Evolutionary conservation across 2,329 filamentous ascomycete species (phyloP).

Genomic region (Volutella citrinella): DNA sequence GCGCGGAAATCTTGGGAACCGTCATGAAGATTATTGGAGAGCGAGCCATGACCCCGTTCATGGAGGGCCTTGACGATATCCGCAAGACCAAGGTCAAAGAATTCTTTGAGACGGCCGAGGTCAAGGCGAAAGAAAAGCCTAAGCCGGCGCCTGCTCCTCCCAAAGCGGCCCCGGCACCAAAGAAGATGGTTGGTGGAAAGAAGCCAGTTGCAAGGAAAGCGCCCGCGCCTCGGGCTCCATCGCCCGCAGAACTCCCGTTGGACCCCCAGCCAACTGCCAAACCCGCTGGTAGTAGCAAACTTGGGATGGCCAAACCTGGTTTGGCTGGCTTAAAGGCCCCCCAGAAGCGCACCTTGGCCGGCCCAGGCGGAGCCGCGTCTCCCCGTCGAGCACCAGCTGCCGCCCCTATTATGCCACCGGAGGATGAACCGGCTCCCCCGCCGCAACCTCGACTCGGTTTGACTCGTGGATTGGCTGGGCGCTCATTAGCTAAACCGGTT

Average conservation of each 20-base stretch:
- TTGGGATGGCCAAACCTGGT: slow-evolving; percentile 53
- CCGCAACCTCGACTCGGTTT: slow-evolving; percentile 62
- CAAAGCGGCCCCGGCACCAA: slow-evolving; percentile 47
- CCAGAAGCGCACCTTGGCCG: slow-evolving; percentile 51
- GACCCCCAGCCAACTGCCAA: slow-evolving; percentile 58
- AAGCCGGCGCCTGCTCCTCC: slow-evolving; percentile 67
- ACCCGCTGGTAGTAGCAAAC: slow-evolving; percentile 44
- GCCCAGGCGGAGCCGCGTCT: slow-evolving; percentile 49
- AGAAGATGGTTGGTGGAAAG: slow-evolving; percentile 45
- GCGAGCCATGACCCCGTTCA: slow-evolving; percentile 85
- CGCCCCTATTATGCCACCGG: slow-evolving; percentile 46
- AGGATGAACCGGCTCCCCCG: slow-evolving; percentile 60
- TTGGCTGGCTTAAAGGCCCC: slow-evolving; percentile 59
- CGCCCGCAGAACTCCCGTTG: slow-evolving; percentile 50
- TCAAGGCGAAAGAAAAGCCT: slow-evolving; percentile 63
- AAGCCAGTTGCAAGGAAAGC: slow-evolving; percentile 44
- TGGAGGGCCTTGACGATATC: slow-evolving; percentile 93
- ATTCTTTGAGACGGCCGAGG: slow-evolving; percentile 65
- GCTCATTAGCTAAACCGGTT: slow-evolving; percentile 76
- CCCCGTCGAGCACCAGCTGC: slow-evolving; percentile 50
- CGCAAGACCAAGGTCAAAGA: slow-evolving; percentile 95
- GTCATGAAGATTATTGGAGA: slow-evolving; percentile 99
- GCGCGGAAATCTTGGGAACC: slow-evolving; percentile 88
- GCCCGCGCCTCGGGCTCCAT: slow-evolving; percentile 38
- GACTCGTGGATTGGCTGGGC: slow-evolving; percentile 77